Evolutionary conservation across 352 stramenopile species (phyloP), one percentile per base, ranked within the genome.

Genomic region (Globisporangium heterothallicum): DNA sequence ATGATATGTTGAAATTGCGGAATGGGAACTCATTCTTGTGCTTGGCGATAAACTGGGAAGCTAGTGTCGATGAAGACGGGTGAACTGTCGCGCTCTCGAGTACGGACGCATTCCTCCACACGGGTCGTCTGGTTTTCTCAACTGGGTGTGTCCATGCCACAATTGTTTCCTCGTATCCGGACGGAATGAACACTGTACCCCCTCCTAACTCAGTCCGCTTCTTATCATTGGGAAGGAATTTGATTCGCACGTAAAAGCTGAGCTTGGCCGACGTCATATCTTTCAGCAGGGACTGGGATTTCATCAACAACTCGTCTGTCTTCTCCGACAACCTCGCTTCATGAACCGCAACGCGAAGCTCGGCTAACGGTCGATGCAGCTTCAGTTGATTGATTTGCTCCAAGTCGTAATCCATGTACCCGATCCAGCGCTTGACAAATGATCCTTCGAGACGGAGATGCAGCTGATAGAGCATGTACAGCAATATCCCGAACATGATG

Each of bases 381-480:
- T 84, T 78, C 32, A 86, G 68, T 19, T 78, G 66, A n/a, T 92
- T 74, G 22, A 80, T 73, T 55, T 86, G 72, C 38, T 90, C 74
- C 4, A 70, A 54, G 13, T 90, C 78, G 44, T 94, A 89, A 18
- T 86, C 82, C 44, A 77, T 61, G 45, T 85, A 91, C n/a, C 77
- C 73, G 50, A 92, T 80, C 84, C 84, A 94, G 12, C 76, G 67
- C 42, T 63, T 67, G 35, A 79, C 57, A 49, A 87, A 86, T 8
- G 71, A 56, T 0, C 81, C 80, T 59, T 86, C 77, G 2, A 94
- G 49, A 16, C 84, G 72, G 40, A 76, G 42, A 56, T 84, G 73
- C 9, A 92, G 61, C 53, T 83, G 70, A 63, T 88, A 87, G 21
- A 92, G 55, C 81, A 92, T 92, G 53, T 85, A 92, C 30, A 83